These are phyloP conservation scores for Actinomortierella wolfii DNA, from an alignment of 371 early-diverging fungal species.

Conservation along the genomic window DNA sequence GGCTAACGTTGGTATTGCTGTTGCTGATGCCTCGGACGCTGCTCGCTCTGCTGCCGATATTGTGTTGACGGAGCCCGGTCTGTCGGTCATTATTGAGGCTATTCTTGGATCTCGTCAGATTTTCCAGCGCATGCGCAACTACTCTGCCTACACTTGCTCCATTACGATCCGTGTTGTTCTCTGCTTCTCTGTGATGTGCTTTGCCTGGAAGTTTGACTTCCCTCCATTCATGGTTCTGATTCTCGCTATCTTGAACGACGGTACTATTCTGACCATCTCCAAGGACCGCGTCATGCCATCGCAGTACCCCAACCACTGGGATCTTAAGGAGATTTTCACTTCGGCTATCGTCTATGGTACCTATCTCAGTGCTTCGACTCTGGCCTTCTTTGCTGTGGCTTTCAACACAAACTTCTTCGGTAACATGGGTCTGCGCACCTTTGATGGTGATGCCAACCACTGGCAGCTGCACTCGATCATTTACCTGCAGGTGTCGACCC, in stretches of 20 bases:
- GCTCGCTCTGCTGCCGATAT: constrained; percentile 80
- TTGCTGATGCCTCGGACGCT: constrained; percentile 78
- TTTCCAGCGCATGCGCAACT: constrained; percentile 72
- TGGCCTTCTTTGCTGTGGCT: constrained; percentile 52
- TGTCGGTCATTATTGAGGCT: constrained; percentile 72
- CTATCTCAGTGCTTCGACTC: constrained; percentile 60
- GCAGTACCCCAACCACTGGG: constrained; percentile 61
- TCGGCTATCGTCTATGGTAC: constrained; percentile 60
- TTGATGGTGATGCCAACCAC: constrained; percentile 49
- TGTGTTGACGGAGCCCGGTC: constrained; percentile 79
- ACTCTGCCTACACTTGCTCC: constrained; percentile 65
- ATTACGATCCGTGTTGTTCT: constrained; percentile 66
- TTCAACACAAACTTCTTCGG: constrained; percentile 52
- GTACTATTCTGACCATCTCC: constrained; percentile 65
- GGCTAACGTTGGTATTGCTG: constrained; percentile 84
- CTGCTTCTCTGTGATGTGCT: constrained; percentile 60
- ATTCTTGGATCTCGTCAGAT: constrained; percentile 69
- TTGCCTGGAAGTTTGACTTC: constrained; percentile 62
- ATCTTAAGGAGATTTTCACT: constrained; percentile 60
- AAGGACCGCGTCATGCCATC: constrained; percentile 62
- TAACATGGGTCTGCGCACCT: constrained; percentile 47
- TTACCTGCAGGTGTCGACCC: constrained; percentile 63
- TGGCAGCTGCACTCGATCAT: constrained; percentile 57
- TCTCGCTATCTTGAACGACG: constrained; percentile 63
- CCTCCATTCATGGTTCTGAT: constrained; percentile 68